phyloP scores from a whole-genome alignment of 768 basidiomycete species.

The Boletus rubroflammeus region DNA sequence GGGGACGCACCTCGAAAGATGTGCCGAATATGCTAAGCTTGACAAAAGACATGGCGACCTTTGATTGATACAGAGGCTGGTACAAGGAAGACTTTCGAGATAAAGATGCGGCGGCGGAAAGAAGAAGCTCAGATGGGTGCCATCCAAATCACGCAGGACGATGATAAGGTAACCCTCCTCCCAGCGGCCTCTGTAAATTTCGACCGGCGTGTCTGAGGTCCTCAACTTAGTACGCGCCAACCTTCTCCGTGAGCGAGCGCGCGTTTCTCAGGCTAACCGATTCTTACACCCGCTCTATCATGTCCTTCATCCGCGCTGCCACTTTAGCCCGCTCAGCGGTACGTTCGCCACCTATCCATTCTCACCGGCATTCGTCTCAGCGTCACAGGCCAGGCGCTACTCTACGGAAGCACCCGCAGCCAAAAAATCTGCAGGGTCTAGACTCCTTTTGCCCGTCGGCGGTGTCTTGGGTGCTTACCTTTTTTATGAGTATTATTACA shows the following conservation, averaged over 20 bases:
- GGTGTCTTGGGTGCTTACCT: conserved; percentile 42
- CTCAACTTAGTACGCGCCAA: background rate
- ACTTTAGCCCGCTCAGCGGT: conserved; percentile 43
- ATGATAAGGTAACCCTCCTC: conserved; percentile 17
- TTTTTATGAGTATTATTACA: conserved; percentile 50
- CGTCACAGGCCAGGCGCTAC: conserved; percentile 40
- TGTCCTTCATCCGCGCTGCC: conserved; percentile 44
- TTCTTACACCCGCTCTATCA: conserved; percentile 14
- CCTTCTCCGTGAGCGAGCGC: background rate
- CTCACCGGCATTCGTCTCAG: background rate
- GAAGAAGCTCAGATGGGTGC: conserved; percentile 7
- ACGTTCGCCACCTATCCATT: conserved; percentile 2
- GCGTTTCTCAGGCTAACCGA: background rate
- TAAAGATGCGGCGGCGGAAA: conserved; percentile 16
- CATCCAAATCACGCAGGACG: conserved; percentile 11
- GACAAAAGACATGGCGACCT: conserved; percentile 76
- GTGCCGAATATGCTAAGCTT: conserved; percentile 99
- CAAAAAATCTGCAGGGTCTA: conserved; percentile 47
- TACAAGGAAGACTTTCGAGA: conserved; percentile 1
- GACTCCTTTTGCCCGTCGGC: conserved; percentile 35
- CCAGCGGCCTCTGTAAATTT: conserved; percentile 10
- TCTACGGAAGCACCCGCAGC: conserved; percentile 43
- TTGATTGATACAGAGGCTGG: background rate
- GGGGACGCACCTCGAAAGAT: conserved; percentile 76
- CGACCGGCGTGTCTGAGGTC: conserved; percentile 23